These are phyloP conservation scores for Rutstroemia sp. DNA, from an alignment of 2,329 filamentous ascomycete genomes.

Conservation along the genomic window DNA sequence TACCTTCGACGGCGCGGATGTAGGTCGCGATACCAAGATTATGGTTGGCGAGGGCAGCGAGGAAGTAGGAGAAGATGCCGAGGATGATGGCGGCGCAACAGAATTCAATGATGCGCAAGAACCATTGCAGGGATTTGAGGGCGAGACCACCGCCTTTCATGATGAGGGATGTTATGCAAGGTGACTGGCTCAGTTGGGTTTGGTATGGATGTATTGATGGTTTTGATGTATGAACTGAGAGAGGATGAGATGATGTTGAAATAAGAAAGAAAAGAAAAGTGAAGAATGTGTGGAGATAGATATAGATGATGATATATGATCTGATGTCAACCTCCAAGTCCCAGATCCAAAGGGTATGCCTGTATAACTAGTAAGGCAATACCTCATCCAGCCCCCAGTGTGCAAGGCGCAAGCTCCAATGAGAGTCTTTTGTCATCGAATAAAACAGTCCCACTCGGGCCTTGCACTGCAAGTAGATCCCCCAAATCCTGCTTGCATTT, in stretches of 20 bases:
- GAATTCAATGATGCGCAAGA: conserved; percentile 68
- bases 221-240: neutral
- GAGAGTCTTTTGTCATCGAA: too few relatives aligned
- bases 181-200: neutral
- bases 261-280: neutral
- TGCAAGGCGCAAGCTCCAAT: too few relatives aligned
- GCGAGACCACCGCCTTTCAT: conserved; percentile 55
- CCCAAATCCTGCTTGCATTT: too few relatives aligned
- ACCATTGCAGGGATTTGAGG: conserved; percentile 63
- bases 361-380: too few relatives aligned
- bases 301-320: neutral
- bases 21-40: conserved; percentile 53
- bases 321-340: neutral
- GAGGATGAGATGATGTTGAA: too few relatives aligned
- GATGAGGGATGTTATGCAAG: conserved; percentile 18
- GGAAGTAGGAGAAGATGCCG: conserved; percentile 77
- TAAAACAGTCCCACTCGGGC: too few relatives aligned
- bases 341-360: too few relatives aligned
- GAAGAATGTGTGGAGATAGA: neutral
- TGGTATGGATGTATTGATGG: neutral
- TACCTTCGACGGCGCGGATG: conserved; percentile 68
- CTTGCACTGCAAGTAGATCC: too few relatives aligned
- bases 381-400: too few relatives aligned
- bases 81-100: conserved; percentile 66
- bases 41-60: conserved; percentile 63